Conservation (phyloP, 2,329 filamentous ascomycete genomes). For the Parastagonospora avenae region DNA sequence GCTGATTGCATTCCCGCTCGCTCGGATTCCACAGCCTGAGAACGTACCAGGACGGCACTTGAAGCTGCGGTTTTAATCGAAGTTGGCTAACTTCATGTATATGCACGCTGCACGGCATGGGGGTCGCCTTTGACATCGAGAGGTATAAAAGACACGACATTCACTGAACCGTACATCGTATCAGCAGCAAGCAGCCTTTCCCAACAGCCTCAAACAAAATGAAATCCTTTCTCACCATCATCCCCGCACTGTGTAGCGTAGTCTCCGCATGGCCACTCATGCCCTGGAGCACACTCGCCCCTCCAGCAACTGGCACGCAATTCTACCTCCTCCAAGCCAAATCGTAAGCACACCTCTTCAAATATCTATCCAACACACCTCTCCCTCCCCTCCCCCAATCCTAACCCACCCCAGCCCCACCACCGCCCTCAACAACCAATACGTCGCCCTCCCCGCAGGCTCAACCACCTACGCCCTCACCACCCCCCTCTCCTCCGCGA, state of each 20-base stretch:
- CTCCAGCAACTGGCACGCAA: conserved; percentile 27
- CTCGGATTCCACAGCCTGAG: no score
- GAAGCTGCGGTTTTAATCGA: no score
- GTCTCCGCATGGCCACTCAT: conserved; percentile 24
- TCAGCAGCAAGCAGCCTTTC: background rate
- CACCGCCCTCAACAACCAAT: conserved; percentile 29
- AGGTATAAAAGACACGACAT: no score
- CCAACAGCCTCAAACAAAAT: conserved; percentile 10
- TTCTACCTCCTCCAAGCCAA: conserved; percentile 35
- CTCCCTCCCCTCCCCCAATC: no score
- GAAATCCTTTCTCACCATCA: conserved; percentile 25
- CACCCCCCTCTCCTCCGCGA: conserved; percentile 16
- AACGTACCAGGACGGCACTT: no score
- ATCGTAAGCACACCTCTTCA: no score
- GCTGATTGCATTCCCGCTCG: no score
- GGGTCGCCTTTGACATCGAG: no score
- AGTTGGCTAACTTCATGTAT: no score
- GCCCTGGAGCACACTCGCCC: conserved; percentile 18
- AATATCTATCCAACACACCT: no score
- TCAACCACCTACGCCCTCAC: conserved; percentile 24
- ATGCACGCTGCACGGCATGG: no score
- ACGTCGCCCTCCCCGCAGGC: conserved; percentile 26
- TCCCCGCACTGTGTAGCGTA: conserved; percentile 23
- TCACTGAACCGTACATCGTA: background rate
- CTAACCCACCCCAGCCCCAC: conserved; percentile 12